phyloP scores from a whole-genome alignment of 495 filamentous ascomycete genomes.

The Tuber microsphaerosporum region DNA sequence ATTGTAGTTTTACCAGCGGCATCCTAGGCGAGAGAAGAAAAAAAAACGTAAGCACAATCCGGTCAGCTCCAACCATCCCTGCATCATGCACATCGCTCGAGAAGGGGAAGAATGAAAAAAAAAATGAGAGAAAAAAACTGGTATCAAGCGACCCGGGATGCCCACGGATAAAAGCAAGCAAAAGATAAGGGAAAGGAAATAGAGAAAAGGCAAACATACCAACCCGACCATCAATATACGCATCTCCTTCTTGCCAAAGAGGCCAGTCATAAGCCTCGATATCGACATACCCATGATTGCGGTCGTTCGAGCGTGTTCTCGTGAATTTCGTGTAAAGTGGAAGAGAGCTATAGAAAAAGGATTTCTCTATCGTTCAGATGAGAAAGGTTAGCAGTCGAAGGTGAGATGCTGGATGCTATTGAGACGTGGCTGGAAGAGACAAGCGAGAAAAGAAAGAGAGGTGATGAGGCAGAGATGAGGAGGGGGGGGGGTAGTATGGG shows the following conservation, averaged over 20 bases:
- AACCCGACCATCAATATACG: slow-evolving; percentile 99
- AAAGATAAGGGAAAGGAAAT: not conserved
- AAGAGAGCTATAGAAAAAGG: slow-evolving; percentile 14
- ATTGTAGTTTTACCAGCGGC: slow-evolving; percentile 99
- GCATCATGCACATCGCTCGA: slow-evolving; percentile 1
- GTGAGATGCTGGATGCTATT: slow-evolving; percentile 16
- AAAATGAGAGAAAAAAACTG: not conserved
- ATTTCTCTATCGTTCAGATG: slow-evolving; percentile 21
- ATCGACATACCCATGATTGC: slow-evolving; percentile 89
- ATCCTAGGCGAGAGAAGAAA: slow-evolving; percentile 48
- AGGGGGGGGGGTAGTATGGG: not conserved
- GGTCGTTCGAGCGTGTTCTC: slow-evolving; percentile 26
- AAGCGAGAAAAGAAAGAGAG: not conserved
- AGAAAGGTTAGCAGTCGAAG: slow-evolving; percentile 22
- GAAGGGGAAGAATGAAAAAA: not conserved
- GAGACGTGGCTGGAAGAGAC: slow-evolving; percentile 24
- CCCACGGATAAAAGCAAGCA: not conserved
- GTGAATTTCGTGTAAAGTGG: slow-evolving; percentile 31
- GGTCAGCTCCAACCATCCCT: slow-evolving; percentile 28
- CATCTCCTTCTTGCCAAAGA: slow-evolving; percentile 99
- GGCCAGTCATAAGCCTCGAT: slow-evolving; percentile 85
- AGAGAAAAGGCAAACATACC: slow-evolving; percentile 28
- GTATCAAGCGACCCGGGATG: not conserved
- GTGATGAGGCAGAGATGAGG: not conserved
- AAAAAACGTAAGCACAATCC: slow-evolving; percentile 19